These are phyloP conservation scores for Euphorbia corollata DNA, from an alignment of 441 rosid genomes.

Conservation along the genomic window DNA sequence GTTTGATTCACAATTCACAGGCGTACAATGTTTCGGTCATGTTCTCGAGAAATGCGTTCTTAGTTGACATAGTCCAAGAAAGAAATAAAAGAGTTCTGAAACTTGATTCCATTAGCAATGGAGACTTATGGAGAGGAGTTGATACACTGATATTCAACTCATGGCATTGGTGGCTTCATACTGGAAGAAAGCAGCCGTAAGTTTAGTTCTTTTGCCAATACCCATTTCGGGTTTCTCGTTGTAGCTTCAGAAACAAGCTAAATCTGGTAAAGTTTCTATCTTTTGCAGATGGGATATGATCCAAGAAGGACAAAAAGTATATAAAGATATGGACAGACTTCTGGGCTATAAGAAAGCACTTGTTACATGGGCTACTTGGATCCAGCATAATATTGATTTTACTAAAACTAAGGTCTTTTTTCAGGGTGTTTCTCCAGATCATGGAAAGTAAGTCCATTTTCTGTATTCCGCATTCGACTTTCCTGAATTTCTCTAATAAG, in stretches of 20 bases:
- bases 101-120: slow-evolving; percentile 16
- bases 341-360: slow-evolving; percentile 17
- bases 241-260: background rate
- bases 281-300: slow-evolving; percentile 19
- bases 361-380: slow-evolving; percentile 14
- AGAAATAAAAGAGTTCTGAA: slow-evolving; percentile 10
- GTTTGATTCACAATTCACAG: background rate
- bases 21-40: slow-evolving; percentile 13
- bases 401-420: slow-evolving; percentile 15
- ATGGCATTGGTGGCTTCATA: slow-evolving; percentile 25
- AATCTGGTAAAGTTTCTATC: background rate
- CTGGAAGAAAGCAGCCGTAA: slow-evolving; percentile 20
- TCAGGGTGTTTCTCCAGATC: slow-evolving; percentile 20
- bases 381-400: slow-evolving; percentile 9
- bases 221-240: background rate
- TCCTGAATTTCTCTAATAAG: background rate
- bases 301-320: slow-evolving; percentile 3
- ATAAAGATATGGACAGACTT: slow-evolving; percentile 16
- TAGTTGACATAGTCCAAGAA: slow-evolving; percentile 14
- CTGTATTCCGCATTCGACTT: background rate
- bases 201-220: background rate
- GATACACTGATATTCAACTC: slow-evolving; percentile 18
- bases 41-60: slow-evolving; percentile 15
- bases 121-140: slow-evolving; percentile 7
- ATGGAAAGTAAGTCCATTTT: slow-evolving; percentile 13